Evolutionary conservation across 176 grass and related monocot genomes (phyloP), one percentile per base, ranked within the genome.

Genomic region (Secale cereale): DNA sequence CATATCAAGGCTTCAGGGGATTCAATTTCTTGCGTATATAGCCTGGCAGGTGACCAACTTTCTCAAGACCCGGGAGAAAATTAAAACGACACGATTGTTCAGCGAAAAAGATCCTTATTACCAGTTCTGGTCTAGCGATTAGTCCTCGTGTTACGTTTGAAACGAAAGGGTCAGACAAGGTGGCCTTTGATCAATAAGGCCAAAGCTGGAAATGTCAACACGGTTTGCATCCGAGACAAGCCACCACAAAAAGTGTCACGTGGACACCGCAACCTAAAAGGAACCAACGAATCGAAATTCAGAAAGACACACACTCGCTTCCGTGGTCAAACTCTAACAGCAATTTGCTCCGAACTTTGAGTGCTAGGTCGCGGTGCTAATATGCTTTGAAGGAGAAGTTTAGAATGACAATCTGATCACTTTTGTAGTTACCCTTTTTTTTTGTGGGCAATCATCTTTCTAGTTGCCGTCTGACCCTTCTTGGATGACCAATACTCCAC

Each of bases 181-280:
- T 25, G 78, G 48, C 64, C 40, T 70, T 85, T 32, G 64, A 46
- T 22, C 12, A 6, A 9, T 25, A 37, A 25, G 15, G 35, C 26
- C 7, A 1, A 1, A 10, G 50, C 64, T 41, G 39, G 78, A 82
- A 82, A 82, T 82, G 72, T 86, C 83, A 82, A 86, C 88, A 82
- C 88, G 88, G 88, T 31, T 86, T 89, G 78, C 83, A 86, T 78
- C 83, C 1, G 25, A 19, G 29, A 8, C 88, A 85, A 82, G 87
- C 59, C 78, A 52, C 31, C n/a, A n/a, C 28, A 22, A 15, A 15
- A 1, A 29, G 25, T 66, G 76, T 74, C 76, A 61, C 20, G 32
- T 80, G 70, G n/a, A 36, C 63, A 64, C 28, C 15, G 7, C 46
- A 59, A 15, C 70, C 78, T 50, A 2, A 43, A 36, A 80, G 27